phyloP scores from a whole-genome alignment of 257 asterid species.

The Solanum lignicaule region DNA sequence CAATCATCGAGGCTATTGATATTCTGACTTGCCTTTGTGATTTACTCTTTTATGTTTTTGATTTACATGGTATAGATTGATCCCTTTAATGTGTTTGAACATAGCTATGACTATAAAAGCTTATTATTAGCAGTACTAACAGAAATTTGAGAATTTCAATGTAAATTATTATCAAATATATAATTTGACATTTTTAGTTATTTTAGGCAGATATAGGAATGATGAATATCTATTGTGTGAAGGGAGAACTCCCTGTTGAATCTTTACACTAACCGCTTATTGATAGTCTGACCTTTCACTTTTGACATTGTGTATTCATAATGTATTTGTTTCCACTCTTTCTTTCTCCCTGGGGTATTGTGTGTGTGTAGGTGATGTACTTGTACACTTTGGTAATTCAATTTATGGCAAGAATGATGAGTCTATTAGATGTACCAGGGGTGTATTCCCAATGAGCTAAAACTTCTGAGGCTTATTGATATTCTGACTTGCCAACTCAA shows the following conservation, averaged over 20 bases:
- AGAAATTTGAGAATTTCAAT: not conserved
- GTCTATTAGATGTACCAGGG: not conserved
- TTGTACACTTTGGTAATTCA: not conserved
- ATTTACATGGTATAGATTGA: not conserved
- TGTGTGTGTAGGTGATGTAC: not conserved
- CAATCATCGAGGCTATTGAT: conserved; percentile 19
- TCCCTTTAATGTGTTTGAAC: not conserved
- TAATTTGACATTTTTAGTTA: not conserved
- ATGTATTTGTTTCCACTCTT: not conserved
- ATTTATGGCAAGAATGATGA: not conserved
- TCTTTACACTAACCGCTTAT: conserved; percentile 19
- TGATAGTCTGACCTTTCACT: conserved; percentile 22
- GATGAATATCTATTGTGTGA: not conserved
- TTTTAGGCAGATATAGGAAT: not conserved
- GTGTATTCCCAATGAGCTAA: not conserved
- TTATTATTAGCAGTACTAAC: not conserved
- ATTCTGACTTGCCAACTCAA: not conserved
- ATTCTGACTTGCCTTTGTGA: not conserved
- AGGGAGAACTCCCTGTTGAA: conserved; percentile 4
- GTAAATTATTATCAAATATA: not conserved
- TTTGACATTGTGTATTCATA: no score
- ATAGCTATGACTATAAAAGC: not conserved
- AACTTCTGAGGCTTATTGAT: not conserved
- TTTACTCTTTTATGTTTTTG: not conserved
- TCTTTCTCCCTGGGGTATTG: not conserved